A percentile compares a stretch with the other conserved stretches of the same genome.
phyloP scores from a whole-genome alignment of 306 rosid species.

The Quercus robur region DNA sequence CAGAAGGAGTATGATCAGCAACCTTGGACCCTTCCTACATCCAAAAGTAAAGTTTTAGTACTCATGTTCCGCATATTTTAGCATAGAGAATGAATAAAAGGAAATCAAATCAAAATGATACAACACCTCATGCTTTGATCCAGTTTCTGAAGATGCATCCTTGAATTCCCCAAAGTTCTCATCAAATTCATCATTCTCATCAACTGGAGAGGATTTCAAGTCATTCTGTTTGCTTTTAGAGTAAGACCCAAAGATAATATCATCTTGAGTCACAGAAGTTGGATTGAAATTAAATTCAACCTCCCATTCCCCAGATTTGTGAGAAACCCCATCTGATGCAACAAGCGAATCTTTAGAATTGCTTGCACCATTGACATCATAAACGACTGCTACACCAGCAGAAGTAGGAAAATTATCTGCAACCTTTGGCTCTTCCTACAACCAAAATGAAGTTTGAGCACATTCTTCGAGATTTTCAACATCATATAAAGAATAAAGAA shows the following conservation, averaged over 20 bases:
- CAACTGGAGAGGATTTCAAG: constrained; percentile 27
- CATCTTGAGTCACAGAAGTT: constrained; percentile 7
- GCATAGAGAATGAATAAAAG: constrained; percentile 11
- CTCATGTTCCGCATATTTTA: not conserved
- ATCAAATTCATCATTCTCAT: constrained; percentile 25
- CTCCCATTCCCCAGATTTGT: constrained; percentile 19
- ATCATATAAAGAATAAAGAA: not conserved
- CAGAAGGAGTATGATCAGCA: not conserved
- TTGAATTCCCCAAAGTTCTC: constrained; percentile 41
- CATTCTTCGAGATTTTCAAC: constrained; percentile 1
- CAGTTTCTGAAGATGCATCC: constrained; percentile 31
- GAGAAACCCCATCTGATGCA: constrained; percentile 9
- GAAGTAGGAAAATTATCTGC: not conserved
- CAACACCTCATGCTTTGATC: constrained; percentile 41
- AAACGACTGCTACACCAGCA: not conserved
- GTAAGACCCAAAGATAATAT: not conserved
- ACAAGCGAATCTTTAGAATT: not conserved
- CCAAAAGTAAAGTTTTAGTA: constrained; percentile 18
- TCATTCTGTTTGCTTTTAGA: constrained; percentile 20
- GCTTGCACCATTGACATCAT: not conserved
- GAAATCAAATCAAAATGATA: constrained; percentile 21
- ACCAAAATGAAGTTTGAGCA: not conserved
- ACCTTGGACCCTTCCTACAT: not conserved
- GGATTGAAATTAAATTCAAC: constrained; percentile 11
- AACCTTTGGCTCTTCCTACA: constrained; percentile 31